These are phyloP conservation scores for Beta macrorhiza DNA, from an alignment of 179 eudicot species.

Conservation along the genomic window DNA sequence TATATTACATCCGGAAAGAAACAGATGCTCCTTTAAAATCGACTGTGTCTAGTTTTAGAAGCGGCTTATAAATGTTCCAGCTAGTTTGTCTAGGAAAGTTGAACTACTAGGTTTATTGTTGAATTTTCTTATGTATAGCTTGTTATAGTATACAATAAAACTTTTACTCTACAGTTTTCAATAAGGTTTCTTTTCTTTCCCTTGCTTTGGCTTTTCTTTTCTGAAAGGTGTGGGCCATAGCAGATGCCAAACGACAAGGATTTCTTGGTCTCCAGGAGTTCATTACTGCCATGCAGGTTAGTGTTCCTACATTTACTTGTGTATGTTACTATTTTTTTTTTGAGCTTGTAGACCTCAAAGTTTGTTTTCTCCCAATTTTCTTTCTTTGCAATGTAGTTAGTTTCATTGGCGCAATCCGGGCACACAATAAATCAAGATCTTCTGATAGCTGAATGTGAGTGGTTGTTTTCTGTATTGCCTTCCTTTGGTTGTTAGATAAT, in stretches of 20 bases:
- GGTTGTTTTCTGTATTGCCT: not conserved
- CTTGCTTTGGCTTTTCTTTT: not conserved
- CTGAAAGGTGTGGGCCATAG: slow-evolving; percentile 78
- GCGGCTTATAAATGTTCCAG: not conserved
- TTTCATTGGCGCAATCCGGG: slow-evolving; percentile 78
- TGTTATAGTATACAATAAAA: not conserved
- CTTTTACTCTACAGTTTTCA: not conserved
- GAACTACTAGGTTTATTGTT: not conserved
- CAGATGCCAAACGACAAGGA: slow-evolving; percentile 79
- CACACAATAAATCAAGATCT: slow-evolving; percentile 48
- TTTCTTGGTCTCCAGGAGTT: slow-evolving; percentile 71
- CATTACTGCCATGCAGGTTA: slow-evolving; percentile 83
- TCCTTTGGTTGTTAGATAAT: not conserved
- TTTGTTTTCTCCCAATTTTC: slow-evolving; percentile 7
- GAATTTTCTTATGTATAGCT: not conserved
- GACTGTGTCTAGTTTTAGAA: not conserved
- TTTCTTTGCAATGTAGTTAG: slow-evolving; percentile 40
- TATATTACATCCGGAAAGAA: not conserved
- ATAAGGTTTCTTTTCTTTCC: not conserved
- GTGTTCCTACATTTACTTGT: slow-evolving; percentile 1
- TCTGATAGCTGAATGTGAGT: slow-evolving; percentile 47
- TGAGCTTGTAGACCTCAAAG: not conserved
- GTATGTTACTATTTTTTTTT: not conserved
- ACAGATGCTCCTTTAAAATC: not conserved
- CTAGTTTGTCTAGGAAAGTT: not conserved